Percentiles rank a stretch among this genome's conserved stretches.
phyloP scores from a whole-genome alignment of 768 basidiomycete species.

The Leccinum truebloodii region DNA sequence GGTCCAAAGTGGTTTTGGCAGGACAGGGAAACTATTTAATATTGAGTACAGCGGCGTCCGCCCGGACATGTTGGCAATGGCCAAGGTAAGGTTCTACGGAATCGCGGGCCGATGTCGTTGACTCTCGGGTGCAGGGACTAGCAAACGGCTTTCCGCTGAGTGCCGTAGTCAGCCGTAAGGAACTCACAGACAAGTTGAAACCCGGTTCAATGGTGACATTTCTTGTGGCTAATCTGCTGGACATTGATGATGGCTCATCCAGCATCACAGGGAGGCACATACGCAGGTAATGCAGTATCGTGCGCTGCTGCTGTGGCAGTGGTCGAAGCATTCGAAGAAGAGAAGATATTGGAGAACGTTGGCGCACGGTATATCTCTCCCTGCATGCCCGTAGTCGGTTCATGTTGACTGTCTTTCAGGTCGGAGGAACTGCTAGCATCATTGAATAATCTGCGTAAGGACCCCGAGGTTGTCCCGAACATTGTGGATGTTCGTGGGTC shows the following conservation, averaged over 20 bases:
- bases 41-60: slow-evolving; percentile 80
- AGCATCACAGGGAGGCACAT: slow-evolving; percentile 71
- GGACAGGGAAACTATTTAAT: slow-evolving; percentile 83
- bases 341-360: slow-evolving; percentile 84
- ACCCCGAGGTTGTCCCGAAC: slow-evolving; percentile 49
- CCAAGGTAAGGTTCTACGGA: slow-evolving; percentile 58
- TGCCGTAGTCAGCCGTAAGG: slow-evolving; percentile 77
- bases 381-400: slow-evolving; percentile 3
- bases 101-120: background rate
- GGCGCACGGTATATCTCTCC: slow-evolving; percentile 52
- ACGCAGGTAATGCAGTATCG: slow-evolving; percentile 88
- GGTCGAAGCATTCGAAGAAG: slow-evolving; percentile 72
- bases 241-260: slow-evolving; percentile 10
- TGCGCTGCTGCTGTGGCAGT: slow-evolving; percentile 92
- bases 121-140: slow-evolving; percentile 51
- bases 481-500: slow-evolving; percentile 87
- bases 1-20: slow-evolving; percentile 87
- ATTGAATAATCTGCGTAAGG: slow-evolving; percentile 57
- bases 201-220: slow-evolving; percentile 74
- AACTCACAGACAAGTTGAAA: slow-evolving; percentile 74
- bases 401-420: slow-evolving; percentile 35
- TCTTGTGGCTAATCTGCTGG: background rate
- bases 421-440: slow-evolving; percentile 70
- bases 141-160: slow-evolving; percentile 95
- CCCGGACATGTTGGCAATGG: slow-evolving; percentile 88